A percentile compares a stretch with the other conserved stretches of the same genome.
These are phyloP conservation scores for Pisolithus microcarpus DNA, from an alignment of 768 basidiomycete species.

Conservation along the genomic window DNA sequence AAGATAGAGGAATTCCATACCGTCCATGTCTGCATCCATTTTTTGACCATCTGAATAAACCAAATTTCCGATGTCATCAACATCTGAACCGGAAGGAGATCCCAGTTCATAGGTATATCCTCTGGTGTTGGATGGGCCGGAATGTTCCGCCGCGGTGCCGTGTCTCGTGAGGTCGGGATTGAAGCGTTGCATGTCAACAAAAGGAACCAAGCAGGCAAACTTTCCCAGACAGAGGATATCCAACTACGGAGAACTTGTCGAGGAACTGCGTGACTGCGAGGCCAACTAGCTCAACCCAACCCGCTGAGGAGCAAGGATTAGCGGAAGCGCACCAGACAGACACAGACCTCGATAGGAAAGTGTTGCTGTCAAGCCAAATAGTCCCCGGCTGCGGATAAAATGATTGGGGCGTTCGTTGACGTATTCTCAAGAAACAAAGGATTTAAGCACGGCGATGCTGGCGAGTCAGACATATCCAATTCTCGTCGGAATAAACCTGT, in stretches of 20 bases:
- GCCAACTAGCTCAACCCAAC: neutral
- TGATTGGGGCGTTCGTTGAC: constrained; percentile 15
- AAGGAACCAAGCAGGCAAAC: constrained; percentile 3
- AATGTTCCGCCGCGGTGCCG: constrained; percentile 21
- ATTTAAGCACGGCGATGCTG: constrained; percentile 27
- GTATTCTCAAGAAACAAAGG: constrained; percentile 13
- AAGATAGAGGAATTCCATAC: constrained; percentile 20
- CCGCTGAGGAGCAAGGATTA: constrained; percentile 22
- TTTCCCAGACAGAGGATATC: constrained; percentile 10
- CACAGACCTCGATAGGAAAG: constrained; percentile 23
- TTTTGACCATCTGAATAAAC: constrained; percentile 30
- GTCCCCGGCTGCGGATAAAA: constrained; percentile 17
- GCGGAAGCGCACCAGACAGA: constrained; percentile 14
- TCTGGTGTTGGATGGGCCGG: constrained; percentile 18
- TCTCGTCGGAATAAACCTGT: constrained; percentile 22
- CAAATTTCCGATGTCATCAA: constrained; percentile 35
- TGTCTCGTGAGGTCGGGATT: constrained; percentile 17
- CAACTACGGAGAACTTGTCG: neutral
- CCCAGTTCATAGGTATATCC: constrained; percentile 39
- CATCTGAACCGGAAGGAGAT: constrained; percentile 51
- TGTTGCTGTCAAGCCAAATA: constrained; percentile 11
- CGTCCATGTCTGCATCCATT: constrained; percentile 40
- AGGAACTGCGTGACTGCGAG: constrained; percentile 3
- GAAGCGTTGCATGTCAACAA: constrained; percentile 24
- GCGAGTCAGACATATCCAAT: constrained; percentile 15